Conservation (phyloP, 768 basidiomycete species). For the Lentinula sp. region DNA sequence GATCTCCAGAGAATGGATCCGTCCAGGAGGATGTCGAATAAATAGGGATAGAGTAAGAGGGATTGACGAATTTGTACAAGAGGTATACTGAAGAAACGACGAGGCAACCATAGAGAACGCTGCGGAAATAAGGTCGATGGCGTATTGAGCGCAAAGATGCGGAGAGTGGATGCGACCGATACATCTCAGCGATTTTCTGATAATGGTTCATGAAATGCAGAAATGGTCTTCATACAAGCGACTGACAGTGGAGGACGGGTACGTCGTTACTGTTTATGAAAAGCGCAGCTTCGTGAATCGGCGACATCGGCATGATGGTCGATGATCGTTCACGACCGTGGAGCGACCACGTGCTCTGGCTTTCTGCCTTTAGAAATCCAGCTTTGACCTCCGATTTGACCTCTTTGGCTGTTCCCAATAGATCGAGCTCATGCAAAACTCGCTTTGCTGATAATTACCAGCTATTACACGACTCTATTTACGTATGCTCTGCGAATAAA, state of each 20-base stretch:
- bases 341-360: background rate
- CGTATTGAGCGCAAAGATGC: constrained; percentile 9
- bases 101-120: constrained; percentile 21
- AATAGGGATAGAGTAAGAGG: constrained; percentile 1
- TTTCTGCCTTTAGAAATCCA: background rate
- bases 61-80: constrained; percentile 16
- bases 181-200: constrained; percentile 4
- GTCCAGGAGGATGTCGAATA: constrained; percentile 3
- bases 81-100: constrained; percentile 21
- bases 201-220: constrained; percentile 1
- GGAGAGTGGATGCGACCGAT: constrained; percentile 2
- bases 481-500: no score
- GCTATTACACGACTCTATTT: no score
- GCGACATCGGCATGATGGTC: background rate
- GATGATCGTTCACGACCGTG: background rate
- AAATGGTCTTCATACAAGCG: background rate
- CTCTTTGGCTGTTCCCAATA: no score
- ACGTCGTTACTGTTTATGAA: background rate
- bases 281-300: background rate
- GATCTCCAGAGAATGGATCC: constrained; percentile 3
- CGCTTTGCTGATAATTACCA: no score
- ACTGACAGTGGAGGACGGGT: background rate
- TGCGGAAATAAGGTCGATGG: constrained; percentile 22
- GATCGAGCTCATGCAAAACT: background rate
- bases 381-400: background rate